A percentile compares a stretch with the other conserved stretches of the same genome.
phyloP scores from a whole-genome alignment of 352 stramenopile species.

The Globisporangium nunn region DNA sequence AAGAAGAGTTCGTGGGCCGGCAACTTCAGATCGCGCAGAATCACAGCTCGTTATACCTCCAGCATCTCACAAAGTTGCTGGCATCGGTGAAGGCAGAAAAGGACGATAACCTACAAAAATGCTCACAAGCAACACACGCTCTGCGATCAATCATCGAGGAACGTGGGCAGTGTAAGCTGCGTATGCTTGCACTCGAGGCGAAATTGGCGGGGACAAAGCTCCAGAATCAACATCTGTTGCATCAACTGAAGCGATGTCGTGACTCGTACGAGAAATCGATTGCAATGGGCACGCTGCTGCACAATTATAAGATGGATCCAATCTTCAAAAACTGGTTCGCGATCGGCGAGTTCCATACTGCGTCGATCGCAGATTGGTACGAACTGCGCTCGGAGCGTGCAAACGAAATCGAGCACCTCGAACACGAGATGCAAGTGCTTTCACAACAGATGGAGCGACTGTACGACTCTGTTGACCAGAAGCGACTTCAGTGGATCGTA shows the following conservation, averaged over 20 bases:
- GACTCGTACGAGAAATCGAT: slow-evolving; percentile 20
- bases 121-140: slow-evolving; percentile 4
- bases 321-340: slow-evolving; percentile 28
- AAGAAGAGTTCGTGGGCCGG: slow-evolving; percentile 9
- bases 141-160: slow-evolving; percentile 14
- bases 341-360: slow-evolving; percentile 26
- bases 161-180: slow-evolving; percentile 16
- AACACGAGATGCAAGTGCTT: slow-evolving; percentile 15
- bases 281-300: slow-evolving; percentile 13
- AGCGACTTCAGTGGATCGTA: slow-evolving; percentile 19
- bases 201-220: slow-evolving; percentile 15
- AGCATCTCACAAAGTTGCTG: slow-evolving; percentile 10
- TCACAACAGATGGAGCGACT: slow-evolving; percentile 9
- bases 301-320: slow-evolving; percentile 29
- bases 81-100: slow-evolving; percentile 2
- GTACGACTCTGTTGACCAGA: slow-evolving; percentile 6
- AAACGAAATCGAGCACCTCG: slow-evolving; percentile 16
- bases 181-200: slow-evolving; percentile 10
- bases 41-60: slow-evolving; percentile 5
- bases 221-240: slow-evolving; percentile 14
- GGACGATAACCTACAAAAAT: slow-evolving; percentile 7
- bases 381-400: slow-evolving; percentile 18
- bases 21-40: slow-evolving; percentile 12
- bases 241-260: slow-evolving; percentile 17
- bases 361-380: slow-evolving; percentile 20